These are phyloP conservation scores for Alternaria incomplexa DNA, from an alignment of 2,329 filamentous ascomycete species.

Conservation along the genomic window DNA sequence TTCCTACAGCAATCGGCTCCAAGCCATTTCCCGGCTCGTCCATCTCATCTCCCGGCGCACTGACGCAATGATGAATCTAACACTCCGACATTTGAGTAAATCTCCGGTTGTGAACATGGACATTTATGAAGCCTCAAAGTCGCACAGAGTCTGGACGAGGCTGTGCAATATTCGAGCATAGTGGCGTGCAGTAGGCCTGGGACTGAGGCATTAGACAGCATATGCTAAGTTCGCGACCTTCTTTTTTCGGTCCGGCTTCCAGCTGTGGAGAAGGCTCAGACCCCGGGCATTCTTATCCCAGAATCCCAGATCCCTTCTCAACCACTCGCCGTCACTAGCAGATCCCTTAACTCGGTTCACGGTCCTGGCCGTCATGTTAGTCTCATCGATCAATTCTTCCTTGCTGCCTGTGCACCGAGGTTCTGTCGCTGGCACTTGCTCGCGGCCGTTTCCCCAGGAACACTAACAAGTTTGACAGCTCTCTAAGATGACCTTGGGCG, in stretches of 20 bases:
- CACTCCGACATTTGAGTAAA: not conserved
- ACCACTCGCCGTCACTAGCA: conserved; percentile 2
- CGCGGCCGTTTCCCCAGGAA: not conserved
- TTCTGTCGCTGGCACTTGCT: not conserved
- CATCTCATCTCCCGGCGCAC: not conserved
- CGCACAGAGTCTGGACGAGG: not conserved
- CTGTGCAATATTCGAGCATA: not conserved
- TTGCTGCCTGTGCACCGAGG: not conserved
- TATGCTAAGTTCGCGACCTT: conserved; percentile 2
- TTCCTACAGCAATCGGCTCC: not conserved
- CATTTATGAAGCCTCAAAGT: not conserved
- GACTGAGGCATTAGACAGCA: not conserved
- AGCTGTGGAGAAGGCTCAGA: conserved; percentile 10
- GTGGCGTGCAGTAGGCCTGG: conserved; percentile 2
- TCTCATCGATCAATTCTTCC: not conserved
- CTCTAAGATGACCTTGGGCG: conserved; percentile 1
- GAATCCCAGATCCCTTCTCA: conserved; percentile 3
- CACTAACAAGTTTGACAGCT: not conserved
- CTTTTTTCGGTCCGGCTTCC: conserved; percentile 11
- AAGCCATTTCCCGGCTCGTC: not conserved
- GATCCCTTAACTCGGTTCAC: conserved; percentile 13
- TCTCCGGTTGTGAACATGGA: not conserved
- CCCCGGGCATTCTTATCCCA: conserved; percentile 6
- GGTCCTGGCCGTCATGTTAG: not conserved
- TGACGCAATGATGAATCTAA: not conserved